These are phyloP conservation scores for Penicillium steckii DNA, from an alignment of 495 filamentous ascomycete genomes.

Conservation along the genomic window DNA sequence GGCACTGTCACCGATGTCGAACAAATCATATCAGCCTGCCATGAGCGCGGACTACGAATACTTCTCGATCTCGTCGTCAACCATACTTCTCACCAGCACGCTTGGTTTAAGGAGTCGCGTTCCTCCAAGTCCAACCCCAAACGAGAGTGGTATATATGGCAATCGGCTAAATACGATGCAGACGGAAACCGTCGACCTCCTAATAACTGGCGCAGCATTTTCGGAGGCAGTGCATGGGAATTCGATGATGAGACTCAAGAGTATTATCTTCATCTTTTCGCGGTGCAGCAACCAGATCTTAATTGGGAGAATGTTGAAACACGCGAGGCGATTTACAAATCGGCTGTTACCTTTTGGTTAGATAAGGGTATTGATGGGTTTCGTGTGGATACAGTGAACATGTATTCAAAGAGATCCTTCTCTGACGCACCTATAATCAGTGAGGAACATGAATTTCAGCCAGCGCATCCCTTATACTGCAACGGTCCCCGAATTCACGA, in stretches of 20 bases:
- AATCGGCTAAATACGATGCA: slow-evolving; percentile 43
- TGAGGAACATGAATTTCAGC: slow-evolving; percentile 38
- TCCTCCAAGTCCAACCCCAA: slow-evolving; percentile 46
- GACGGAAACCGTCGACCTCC: slow-evolving; percentile 54
- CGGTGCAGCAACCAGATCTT: slow-evolving; percentile 51
- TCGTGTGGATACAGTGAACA: slow-evolving; percentile 57
- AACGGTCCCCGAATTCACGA: slow-evolving; percentile 61
- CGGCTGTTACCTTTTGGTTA: slow-evolving; percentile 53
- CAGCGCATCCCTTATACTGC: slow-evolving; percentile 45
- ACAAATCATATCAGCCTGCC: slow-evolving; percentile 45
- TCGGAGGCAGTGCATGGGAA: slow-evolving; percentile 54
- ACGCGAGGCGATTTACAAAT: slow-evolving; percentile 47
- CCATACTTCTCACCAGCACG: slow-evolving; percentile 57
- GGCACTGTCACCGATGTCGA: slow-evolving; percentile 57
- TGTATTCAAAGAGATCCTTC: slow-evolving; percentile 47
- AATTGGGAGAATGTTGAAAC: slow-evolving; percentile 55
- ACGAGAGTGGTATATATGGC: slow-evolving; percentile 63
- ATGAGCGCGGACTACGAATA: slow-evolving; percentile 50
- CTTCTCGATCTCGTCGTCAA: slow-evolving; percentile 61
- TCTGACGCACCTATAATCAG: slow-evolving; percentile 44
- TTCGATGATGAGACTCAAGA: slow-evolving; percentile 52
- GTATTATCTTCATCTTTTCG: slow-evolving; percentile 55
- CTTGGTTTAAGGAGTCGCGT: slow-evolving; percentile 55
- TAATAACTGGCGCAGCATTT: slow-evolving; percentile 57
- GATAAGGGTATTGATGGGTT: slow-evolving; percentile 53